Percentiles rank a stretch among this genome's conserved stretches.
These are phyloP conservation scores for Pouteria campechiana DNA, from an alignment of 179 eudicot species.

Conservation along the genomic window DNA sequence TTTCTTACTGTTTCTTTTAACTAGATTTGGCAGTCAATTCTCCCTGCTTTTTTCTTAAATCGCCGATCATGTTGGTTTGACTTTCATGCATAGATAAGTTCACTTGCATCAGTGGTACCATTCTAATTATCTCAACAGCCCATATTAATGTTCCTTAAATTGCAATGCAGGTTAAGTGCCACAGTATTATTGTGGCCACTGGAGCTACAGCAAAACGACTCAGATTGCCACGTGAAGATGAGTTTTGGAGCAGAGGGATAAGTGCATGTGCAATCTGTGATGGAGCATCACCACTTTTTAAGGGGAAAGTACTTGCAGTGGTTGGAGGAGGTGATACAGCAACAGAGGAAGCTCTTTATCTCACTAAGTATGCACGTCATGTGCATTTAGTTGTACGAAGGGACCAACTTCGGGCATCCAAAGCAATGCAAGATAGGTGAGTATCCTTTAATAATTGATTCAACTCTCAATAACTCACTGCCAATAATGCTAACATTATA, in stretches of 20 bases:
- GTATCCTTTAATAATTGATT: too few relatives aligned
- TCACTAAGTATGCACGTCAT: conserved; percentile 95
- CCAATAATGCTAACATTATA: too few relatives aligned
- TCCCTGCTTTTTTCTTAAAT: too few relatives aligned
- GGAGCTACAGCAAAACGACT: conserved; percentile 95
- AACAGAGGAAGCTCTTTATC: conserved; percentile 93
- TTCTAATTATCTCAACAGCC: too few relatives aligned
- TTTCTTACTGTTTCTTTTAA: too few relatives aligned
- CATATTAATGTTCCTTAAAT: neutral
- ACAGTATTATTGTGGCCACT: conserved; percentile 76
- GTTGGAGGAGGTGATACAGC: conserved; percentile 99
- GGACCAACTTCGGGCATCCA: conserved; percentile 83
- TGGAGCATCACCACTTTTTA: conserved; percentile 95
- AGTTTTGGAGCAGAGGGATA: conserved; percentile 97
- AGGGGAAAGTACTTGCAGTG: conserved; percentile 98
- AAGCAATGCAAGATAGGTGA: conserved; percentile 99
- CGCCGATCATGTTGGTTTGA: too few relatives aligned
- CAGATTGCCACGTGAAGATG: conserved; percentile 83
- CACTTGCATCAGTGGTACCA: too few relatives aligned
- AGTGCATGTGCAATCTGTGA: conserved; percentile 99
- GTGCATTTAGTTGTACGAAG: conserved; percentile 92
- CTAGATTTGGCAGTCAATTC: too few relatives aligned
- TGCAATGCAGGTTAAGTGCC: conserved; percentile 62
- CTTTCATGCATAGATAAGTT: too few relatives aligned
- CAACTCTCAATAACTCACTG: too few relatives aligned